phyloP scores from a whole-genome alignment of 306 rosid species.

The Purshia tridentata region DNA sequence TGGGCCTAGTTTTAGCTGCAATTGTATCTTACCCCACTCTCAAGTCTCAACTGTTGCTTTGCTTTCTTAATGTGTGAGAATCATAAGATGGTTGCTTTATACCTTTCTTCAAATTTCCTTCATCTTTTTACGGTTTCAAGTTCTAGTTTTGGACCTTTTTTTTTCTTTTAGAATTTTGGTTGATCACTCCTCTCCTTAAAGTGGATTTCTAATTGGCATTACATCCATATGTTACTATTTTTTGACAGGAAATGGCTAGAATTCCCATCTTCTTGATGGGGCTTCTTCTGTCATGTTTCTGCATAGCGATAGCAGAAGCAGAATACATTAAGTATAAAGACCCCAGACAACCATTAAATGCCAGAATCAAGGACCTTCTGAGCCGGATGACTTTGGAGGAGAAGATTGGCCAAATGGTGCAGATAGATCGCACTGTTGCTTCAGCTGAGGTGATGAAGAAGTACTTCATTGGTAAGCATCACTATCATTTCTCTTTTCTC shows the following conservation, averaged over 20 bases:
- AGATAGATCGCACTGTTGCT: constrained; percentile 34
- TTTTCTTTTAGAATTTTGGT: neutral
- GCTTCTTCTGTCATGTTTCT: constrained; percentile 9
- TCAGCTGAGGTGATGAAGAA: constrained; percentile 33
- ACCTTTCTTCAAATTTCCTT: neutral
- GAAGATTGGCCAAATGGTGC: constrained; percentile 45
- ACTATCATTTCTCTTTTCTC: too few relatives aligned
- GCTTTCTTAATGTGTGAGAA: neutral
- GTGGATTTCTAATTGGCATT: neutral
- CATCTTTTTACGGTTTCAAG: neutral
- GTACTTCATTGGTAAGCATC: constrained; percentile 28
- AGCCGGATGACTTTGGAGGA: constrained; percentile 35
- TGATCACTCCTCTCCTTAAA: neutral
- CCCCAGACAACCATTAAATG: constrained; percentile 28
- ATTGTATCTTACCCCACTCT: too few relatives aligned
- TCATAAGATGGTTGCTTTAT: neutral
- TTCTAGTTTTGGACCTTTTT: neutral
- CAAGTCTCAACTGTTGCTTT: neutral
- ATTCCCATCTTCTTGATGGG: constrained; percentile 12
- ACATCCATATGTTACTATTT: neutral
- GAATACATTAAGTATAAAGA: constrained; percentile 29
- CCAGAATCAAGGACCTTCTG: constrained; percentile 30
- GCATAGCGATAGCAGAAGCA: constrained; percentile 6
- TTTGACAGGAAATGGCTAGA: constrained; percentile 4
- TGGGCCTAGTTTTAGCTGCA: neutral